phyloP scores from a whole-genome alignment of 768 basidiomycete genomes.

The Xerocomus spinulosus region DNA sequence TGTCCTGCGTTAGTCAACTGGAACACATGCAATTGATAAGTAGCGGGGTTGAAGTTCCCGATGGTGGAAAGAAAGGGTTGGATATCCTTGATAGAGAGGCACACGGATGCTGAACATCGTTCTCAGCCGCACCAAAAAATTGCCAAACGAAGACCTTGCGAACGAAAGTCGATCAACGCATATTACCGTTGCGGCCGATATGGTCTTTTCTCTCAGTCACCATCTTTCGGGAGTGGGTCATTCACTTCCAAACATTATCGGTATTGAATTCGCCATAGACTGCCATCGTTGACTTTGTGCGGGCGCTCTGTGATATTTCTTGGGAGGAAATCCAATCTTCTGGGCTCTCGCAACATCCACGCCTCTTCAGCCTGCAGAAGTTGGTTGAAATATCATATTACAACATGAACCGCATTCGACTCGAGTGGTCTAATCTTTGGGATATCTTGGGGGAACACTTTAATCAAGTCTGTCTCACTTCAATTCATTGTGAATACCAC shows the following conservation, averaged over 20 bases:
- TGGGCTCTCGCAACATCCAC: slow-evolving; percentile 87
- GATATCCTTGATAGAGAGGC: slow-evolving; percentile 21
- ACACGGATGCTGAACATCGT: slow-evolving; percentile 6
- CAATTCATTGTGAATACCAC: not conserved
- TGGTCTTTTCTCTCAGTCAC: slow-evolving; percentile 97
- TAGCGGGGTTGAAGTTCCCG: slow-evolving; percentile 80
- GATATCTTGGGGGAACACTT: slow-evolving; percentile 97
- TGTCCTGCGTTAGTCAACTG: slow-evolving; percentile 96
- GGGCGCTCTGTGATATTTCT: slow-evolving; percentile 92
- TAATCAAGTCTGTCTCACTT: slow-evolving; percentile 66
- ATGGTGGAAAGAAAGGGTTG: slow-evolving; percentile 76
- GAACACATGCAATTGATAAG: slow-evolving; percentile 99
- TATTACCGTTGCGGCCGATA: slow-evolving; percentile 97
- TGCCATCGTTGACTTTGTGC: slow-evolving; percentile 97
- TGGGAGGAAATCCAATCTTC: slow-evolving; percentile 99
- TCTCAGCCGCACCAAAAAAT: slow-evolving; percentile 45
- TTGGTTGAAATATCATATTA: slow-evolving; percentile 99
- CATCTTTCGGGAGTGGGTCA: slow-evolving; percentile 87
- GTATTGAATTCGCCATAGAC: slow-evolving; percentile 46
- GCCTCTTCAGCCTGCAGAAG: slow-evolving; percentile 95
- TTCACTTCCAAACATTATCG: not conserved
- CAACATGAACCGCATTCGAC: slow-evolving; percentile 96
- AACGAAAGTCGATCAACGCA: slow-evolving; percentile 96
- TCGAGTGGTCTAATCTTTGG: slow-evolving; percentile 99
- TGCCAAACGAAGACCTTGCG: slow-evolving; percentile 88